Conservation (phyloP, 768 basidiomycete genomes). For the Calocybe indica region DNA sequence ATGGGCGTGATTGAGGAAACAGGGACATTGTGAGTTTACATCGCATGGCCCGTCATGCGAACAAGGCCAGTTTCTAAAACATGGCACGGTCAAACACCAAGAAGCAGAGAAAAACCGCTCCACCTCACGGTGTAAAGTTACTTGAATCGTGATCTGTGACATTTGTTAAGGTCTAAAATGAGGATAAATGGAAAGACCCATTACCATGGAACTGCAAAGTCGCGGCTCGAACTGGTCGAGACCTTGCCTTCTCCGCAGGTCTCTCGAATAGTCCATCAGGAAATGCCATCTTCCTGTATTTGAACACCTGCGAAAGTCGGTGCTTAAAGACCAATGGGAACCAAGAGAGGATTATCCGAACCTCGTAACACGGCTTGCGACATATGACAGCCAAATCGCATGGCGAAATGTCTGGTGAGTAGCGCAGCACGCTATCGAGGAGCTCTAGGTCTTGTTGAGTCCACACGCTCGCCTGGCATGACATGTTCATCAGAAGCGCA, state of each 20-base stretch:
- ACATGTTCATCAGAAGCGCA: slow-evolving; percentile 14
- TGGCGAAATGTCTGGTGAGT: slow-evolving; percentile 38
- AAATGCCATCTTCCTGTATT: too few species aligned
- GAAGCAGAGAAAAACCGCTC: too few species aligned
- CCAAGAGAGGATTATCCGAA: slow-evolving; percentile 12
- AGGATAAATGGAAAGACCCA: background rate
- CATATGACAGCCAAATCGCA: slow-evolving; percentile 54
- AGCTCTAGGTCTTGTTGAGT: slow-evolving; percentile 28
- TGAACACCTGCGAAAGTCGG: slow-evolving; percentile 6
- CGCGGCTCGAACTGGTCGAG: background rate
- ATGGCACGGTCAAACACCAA: background rate
- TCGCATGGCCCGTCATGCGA: slow-evolving; percentile 52
- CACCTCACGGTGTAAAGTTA: slow-evolving; percentile 21
- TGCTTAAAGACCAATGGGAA: slow-evolving; percentile 18
- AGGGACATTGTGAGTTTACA: slow-evolving; percentile 35
- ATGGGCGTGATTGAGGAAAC: slow-evolving; percentile 41
- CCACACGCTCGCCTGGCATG: slow-evolving; percentile 21
- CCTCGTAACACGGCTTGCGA: slow-evolving; percentile 57
- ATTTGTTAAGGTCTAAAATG: background rate
- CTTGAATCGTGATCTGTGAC: slow-evolving; percentile 11
- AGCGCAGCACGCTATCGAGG: slow-evolving; percentile 32
- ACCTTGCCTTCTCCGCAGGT: slow-evolving; percentile 3
- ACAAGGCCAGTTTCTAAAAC: slow-evolving; percentile 43
- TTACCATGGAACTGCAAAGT: slow-evolving; percentile 9
- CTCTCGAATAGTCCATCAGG: background rate